Percentiles rank a stretch among this genome's conserved stretches.
Evolutionary conservation across 345 rosid genomes (phyloP).

Genomic region (Litchi chinensis): DNA sequence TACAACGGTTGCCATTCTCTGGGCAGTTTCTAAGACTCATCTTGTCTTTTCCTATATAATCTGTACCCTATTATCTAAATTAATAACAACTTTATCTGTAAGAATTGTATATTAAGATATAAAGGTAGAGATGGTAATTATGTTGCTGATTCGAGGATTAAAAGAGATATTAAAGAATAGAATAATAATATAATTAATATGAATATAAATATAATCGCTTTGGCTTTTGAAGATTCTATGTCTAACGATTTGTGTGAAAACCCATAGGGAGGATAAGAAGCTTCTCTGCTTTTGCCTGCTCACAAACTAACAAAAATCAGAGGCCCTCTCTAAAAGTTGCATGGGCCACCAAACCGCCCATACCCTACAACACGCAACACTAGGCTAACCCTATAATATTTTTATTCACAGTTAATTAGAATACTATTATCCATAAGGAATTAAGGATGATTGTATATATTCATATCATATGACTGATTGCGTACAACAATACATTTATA

Average conservation of each 20-base stretch:
- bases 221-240: constrained; percentile 57
- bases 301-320: constrained; percentile 43
- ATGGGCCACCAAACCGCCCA: constrained; percentile 44
- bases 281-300: constrained; percentile 62
- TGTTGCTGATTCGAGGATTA: neutral
- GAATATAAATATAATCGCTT: constrained; percentile 20
- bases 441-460: no score
- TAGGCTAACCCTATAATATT: constrained; percentile 14
- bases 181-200: neutral
- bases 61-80: neutral
- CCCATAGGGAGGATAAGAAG: constrained; percentile 48
- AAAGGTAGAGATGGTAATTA: constrained; percentile 21
- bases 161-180: neutral
- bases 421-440: no score
- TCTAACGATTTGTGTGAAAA: constrained; percentile 46
- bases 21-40: constrained; percentile 16
- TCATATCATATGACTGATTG: no score
- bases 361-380: constrained; percentile 42
- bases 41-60: no score
- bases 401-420: constrained; percentile 4
- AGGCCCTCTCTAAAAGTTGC: constrained; percentile 29
- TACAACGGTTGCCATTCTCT: constrained; percentile 40
- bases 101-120: neutral
- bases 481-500: no score
- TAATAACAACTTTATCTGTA: neutral